phyloP scores from a whole-genome alignment of 306 rosid species.

The Citrullus colocynthis region DNA sequence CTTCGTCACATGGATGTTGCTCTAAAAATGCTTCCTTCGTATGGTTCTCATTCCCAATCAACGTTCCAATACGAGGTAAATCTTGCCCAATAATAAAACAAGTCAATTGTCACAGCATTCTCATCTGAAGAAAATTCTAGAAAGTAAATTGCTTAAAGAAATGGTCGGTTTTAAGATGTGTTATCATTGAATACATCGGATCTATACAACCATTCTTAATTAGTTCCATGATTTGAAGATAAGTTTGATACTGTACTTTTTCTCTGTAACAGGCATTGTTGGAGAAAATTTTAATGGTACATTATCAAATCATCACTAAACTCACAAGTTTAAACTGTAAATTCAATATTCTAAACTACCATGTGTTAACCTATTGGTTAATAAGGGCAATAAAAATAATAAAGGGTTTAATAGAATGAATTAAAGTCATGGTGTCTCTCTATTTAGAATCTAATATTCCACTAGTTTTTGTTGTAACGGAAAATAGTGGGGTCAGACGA shows the following conservation, averaged over 20 bases:
- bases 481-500: too few relatives aligned
- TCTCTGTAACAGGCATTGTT: neutral
- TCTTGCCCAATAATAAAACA: constrained; percentile 4
- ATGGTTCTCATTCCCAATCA: constrained; percentile 51
- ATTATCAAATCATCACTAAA: neutral
- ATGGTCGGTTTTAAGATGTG: neutral
- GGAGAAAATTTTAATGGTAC: neutral
- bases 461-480: too few relatives aligned
- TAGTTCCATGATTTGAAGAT: neutral
- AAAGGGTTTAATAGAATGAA: too few relatives aligned
- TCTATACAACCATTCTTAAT: neutral
- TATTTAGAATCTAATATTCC: too few relatives aligned
- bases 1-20: constrained; percentile 73
- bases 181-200: neutral
- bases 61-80: constrained; percentile 67
- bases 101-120: neutral
- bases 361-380: too few relatives aligned
- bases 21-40: constrained; percentile 87
- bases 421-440: too few relatives aligned
- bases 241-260: neutral
- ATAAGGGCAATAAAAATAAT: too few relatives aligned
- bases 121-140: neutral
- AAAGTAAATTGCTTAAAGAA: neutral
- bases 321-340: neutral
- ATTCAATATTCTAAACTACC: neutral